These are phyloP conservation scores for Lentinus tigrinus DNA, from an alignment of 768 basidiomycete species.

Conservation along the genomic window DNA sequence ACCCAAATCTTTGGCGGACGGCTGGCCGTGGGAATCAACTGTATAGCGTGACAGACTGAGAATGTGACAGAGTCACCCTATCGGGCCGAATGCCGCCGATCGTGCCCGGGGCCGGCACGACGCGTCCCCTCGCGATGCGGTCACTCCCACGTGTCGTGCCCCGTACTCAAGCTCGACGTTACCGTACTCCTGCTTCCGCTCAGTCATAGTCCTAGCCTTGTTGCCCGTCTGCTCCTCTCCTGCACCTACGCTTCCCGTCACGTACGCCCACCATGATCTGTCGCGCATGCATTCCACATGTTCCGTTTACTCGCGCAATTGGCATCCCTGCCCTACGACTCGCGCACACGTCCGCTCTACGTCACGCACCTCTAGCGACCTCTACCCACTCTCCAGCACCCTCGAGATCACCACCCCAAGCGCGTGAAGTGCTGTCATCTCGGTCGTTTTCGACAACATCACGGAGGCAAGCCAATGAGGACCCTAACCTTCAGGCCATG, in stretches of 20 bases:
- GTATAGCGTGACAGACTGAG: slow-evolving; percentile 7
- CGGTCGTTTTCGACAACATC: slow-evolving; percentile 12
- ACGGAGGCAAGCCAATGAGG: slow-evolving; percentile 6
- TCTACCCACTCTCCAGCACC: neutral
- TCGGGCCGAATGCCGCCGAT: neutral
- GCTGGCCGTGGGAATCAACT: slow-evolving; percentile 17
- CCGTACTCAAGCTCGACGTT: neutral
- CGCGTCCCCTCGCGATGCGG: slow-evolving; percentile 14
- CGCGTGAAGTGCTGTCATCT: slow-evolving; percentile 5
- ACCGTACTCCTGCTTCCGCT: neutral
- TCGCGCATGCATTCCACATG: neutral
- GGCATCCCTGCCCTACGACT: slow-evolving; percentile 4
- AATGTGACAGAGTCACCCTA: neutral
- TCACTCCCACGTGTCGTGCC: slow-evolving; percentile 10
- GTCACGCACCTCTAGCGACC: neutral
- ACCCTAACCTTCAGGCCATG: slow-evolving; percentile 9
- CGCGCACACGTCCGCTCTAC: slow-evolving; percentile 13
- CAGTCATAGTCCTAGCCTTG: neutral
- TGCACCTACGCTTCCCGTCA: neutral
- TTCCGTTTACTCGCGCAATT: slow-evolving; percentile 1
- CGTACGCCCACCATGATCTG: slow-evolving; percentile 5
- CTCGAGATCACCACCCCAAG: neutral
- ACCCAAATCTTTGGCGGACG: neutral
- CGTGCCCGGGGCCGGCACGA: slow-evolving; percentile 18
- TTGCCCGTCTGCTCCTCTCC: neutral